Base-by-base conservation (phyloP, 805 yeast species). In the Komagataella ulmi region DNA sequence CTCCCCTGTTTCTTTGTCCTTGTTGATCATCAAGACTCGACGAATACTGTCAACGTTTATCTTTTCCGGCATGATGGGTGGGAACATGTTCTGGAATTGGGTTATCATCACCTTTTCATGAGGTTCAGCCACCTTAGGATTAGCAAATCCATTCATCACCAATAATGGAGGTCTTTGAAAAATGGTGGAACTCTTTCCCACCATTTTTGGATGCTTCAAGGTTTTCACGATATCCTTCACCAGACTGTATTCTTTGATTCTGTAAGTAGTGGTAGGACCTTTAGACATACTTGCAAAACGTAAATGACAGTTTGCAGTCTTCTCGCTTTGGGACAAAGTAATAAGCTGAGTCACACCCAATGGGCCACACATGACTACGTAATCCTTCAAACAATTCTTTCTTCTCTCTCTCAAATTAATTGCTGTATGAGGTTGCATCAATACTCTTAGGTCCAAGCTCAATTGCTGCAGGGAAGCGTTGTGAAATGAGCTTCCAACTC, bases 281-380 rank as follows among this genome's bases (percentile, higher is more conserved):
- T 89, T 76, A 40, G 98, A 97, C 73, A 90, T 80, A 61, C 87
- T 80, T 1, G 91, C 89, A 47, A 93, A 67, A 61, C 97, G 79
- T 56, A 93, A 71, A 50, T 91, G 84, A 3, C 93, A 83, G 52
- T 81, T 82, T 6, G 97, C 97, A 1, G 84, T 70, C 46, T 75
- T 75, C 58, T 81, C 84, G 44, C 86, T 77, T 64, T 89, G 96
- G 55, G 88, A 83, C 71, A 93, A 90, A 18, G 91, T 72, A 68
- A 93, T 80, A 61, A 93, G 68, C 67, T 91, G 96, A 6, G 91
- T 76, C 19, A 93, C 96, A 24, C 96, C 96, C 47, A 93, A 72
- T 12, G 98, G 98, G 5, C 98, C 98, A 44, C 97, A 87, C 97
- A 93, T 90, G n/a, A 88, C 96, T n/a, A 90, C 78, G 59, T 85